A percentile compares a stretch with the other conserved stretches of the same genome.
Conservation (phyloP, 2,329 filamentous ascomycete genomes). For the Epichloe elymi region DNA sequence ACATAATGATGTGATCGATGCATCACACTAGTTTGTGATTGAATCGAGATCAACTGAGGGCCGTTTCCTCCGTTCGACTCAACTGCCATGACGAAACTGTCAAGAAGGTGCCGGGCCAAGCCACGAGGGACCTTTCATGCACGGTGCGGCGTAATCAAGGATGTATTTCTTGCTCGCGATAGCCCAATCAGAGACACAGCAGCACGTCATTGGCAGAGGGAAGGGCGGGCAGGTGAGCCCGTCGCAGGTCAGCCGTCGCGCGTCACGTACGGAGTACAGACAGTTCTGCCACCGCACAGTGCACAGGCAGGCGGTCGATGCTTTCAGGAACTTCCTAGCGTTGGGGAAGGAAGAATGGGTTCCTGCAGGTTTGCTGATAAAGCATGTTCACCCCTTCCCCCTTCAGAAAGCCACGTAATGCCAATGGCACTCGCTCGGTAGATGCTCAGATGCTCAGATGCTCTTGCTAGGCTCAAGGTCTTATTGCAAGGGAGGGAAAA, state of each 20-base stretch:
- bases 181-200: background rate
- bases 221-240: background rate
- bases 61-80: background rate
- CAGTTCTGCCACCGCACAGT: background rate
- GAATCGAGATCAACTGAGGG: background rate
- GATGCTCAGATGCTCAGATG: background rate
- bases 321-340: no score
- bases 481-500: background rate
- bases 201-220: slow-evolving; percentile 2
- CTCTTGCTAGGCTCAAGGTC: background rate
- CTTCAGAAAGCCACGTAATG: slow-evolving; percentile 1
- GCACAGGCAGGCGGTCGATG: no score
- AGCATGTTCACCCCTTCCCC: no score
- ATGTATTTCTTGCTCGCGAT: background rate
- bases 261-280: background rate
- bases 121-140: background rate
- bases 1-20: background rate
- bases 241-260: slow-evolving; percentile 5
- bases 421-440: background rate
- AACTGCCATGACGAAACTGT: slow-evolving; percentile 1
- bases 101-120: background rate
- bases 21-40: background rate
- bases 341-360: no score
- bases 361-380: no score
- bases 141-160: slow-evolving; percentile 7